phyloP scores from a whole-genome alignment of 225 moss, liverwort and hornwort species.

The Neckera pumila region DNA sequence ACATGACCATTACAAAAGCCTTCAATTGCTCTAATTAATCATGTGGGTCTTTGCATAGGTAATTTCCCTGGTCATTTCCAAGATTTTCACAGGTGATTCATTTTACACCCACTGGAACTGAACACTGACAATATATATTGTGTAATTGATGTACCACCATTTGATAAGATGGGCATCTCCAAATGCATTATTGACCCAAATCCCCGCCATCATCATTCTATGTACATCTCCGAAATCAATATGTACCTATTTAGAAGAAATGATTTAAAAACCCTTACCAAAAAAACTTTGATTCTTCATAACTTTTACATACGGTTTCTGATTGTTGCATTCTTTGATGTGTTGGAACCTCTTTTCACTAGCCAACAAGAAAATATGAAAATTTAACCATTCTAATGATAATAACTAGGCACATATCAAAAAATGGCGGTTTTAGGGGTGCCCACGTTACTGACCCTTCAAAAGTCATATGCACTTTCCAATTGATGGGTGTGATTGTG shows the following conservation, averaged over 20 bases:
- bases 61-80: neutral
- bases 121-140: rapidly evolving
- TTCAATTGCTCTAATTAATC: neutral
- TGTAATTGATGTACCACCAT: neutral
- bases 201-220: rapidly evolving
- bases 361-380: neutral
- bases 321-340: neutral
- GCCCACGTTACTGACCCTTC: neutral
- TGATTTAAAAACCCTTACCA: no score
- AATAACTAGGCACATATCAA: neutral
- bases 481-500: neutral
- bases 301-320: no score
- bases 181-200: neutral
- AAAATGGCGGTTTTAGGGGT: no score
- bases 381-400: neutral
- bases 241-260: no score
- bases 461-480: neutral
- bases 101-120: rapidly evolving
- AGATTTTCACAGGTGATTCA: neutral
- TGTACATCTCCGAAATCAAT: neutral
- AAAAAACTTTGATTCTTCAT: no score
- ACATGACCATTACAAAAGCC: neutral
- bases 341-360: neutral
- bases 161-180: rapidly evolving
- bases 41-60: rapidly evolving